These are phyloP conservation scores for Knoxdaviesia proteae DNA, from an alignment of 2,329 filamentous ascomycete species.

Conservation along the genomic window DNA sequence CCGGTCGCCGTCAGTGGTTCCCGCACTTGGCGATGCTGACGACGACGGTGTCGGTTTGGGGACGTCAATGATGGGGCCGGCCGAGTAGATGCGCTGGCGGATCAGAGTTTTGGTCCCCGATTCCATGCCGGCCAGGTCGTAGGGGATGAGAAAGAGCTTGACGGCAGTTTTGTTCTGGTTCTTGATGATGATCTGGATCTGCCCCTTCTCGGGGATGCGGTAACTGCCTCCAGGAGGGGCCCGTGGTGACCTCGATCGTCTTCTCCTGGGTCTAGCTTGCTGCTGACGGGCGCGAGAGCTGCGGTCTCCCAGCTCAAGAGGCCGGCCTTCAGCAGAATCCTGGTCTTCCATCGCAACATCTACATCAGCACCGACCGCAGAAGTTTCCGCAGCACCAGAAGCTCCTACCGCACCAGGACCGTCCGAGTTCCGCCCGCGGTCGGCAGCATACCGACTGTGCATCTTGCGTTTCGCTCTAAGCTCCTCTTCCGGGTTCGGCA, in stretches of 20 bases:
- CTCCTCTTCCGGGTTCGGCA: conserved; percentile 32
- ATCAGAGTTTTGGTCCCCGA: conserved; percentile 90
- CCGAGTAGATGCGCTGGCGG: conserved; percentile 79
- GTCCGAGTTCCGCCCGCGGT: not conserved
- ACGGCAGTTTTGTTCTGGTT: conserved; percentile 97
- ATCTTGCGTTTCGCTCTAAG: conserved; percentile 25
- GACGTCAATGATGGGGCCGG: conserved; percentile 65
- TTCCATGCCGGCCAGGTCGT: conserved; percentile 82
- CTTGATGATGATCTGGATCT: conserved; percentile 92
- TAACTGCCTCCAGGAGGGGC: conserved; percentile 76
- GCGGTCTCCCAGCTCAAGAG: no score
- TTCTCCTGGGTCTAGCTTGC: conserved; percentile 8
- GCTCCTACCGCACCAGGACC: not conserved
- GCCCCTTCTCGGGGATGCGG: conserved; percentile 80
- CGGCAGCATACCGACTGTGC: conserved; percentile 21
- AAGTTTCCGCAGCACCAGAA: not conserved
- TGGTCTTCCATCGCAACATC: no score
- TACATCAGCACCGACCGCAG: not conserved
- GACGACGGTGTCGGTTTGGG: conserved; percentile 8
- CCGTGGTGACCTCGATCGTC: conserved; percentile 21
- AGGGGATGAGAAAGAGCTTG: conserved; percentile 85
- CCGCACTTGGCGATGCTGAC: not conserved
- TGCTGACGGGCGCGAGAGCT: conserved; percentile 2
- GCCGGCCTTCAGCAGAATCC: no score
- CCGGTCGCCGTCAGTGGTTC: conserved; percentile 18